Conservation (phyloP, 306 rosid species). For the Acacia confusa region DNA sequence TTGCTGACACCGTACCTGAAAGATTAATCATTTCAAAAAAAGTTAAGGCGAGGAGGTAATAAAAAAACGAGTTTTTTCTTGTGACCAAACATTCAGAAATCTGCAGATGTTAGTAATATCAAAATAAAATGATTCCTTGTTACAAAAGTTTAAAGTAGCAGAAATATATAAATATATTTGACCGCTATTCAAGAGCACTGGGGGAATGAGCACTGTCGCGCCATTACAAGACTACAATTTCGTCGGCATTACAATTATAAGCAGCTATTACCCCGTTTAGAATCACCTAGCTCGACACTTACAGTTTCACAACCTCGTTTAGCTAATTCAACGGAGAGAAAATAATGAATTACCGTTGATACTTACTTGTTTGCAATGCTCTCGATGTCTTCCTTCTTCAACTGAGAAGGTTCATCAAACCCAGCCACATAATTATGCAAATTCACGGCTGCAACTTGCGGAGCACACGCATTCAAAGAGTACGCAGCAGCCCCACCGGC, state of each 20-base stretch:
- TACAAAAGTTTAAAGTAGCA: neutral
- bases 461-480: conserved; percentile 69
- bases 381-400: conserved; percentile 82
- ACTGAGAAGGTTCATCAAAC: conserved; percentile 59
- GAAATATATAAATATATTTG: neutral
- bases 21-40: neutral
- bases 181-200: neutral
- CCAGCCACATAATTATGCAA: conserved; percentile 84
- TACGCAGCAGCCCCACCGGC: conserved; percentile 77
- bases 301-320: neutral
- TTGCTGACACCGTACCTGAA: conserved; percentile 15
- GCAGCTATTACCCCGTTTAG: neutral
- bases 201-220: neutral
- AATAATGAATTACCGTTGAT: neutral
- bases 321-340: neutral
- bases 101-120: neutral
- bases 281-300: neutral
- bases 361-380: conserved; percentile 76
- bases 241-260: neutral
- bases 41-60: neutral
- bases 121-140: neutral
- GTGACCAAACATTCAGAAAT: neutral
- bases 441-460: conserved; percentile 83
- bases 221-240: neutral
- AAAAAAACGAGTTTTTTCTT: neutral